Percentiles rank a stretch among this genome's conserved stretches.
Conservation (phyloP, 768 basidiomycete species). For the Suillus decipiens region DNA sequence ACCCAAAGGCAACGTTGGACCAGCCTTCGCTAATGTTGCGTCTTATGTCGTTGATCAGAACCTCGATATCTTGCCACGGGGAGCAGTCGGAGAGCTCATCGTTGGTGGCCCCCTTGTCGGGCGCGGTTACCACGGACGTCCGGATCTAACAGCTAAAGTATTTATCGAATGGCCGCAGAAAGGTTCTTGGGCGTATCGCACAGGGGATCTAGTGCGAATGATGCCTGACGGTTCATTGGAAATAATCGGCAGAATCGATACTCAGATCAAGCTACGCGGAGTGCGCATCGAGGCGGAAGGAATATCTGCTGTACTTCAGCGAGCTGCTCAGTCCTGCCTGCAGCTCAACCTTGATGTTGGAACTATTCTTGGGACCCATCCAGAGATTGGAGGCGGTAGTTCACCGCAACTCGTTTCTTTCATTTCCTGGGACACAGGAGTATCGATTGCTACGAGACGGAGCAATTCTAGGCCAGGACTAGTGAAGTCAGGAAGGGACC, state of each 20-base stretch:
- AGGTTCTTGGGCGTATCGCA: slow-evolving; percentile 47
- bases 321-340: slow-evolving; percentile 16
- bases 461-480: slow-evolving; percentile 27
- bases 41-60: slow-evolving; percentile 44
- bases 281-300: slow-evolving; percentile 57
- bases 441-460: slow-evolving; percentile 41
- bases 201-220: slow-evolving; percentile 53
- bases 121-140: slow-evolving; percentile 48
- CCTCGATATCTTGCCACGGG: slow-evolving; percentile 44
- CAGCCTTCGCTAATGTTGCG: slow-evolving; percentile 37
- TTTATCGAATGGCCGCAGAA: slow-evolving; percentile 47
- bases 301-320: slow-evolving; percentile 44
- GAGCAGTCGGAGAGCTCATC: slow-evolving; percentile 50
- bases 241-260: slow-evolving; percentile 52
- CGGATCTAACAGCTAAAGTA: slow-evolving; percentile 44
- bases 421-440: slow-evolving; percentile 41
- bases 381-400: slow-evolving; percentile 39
- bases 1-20: slow-evolving; percentile 46
- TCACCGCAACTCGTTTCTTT: slow-evolving; percentile 44
- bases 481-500: slow-evolving; percentile 30
- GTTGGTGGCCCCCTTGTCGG: slow-evolving; percentile 52
- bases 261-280: slow-evolving; percentile 53
- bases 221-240: slow-evolving; percentile 50
- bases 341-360: slow-evolving; percentile 37
- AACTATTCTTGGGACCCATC: slow-evolving; percentile 46